phyloP scores from a whole-genome alignment of 2,329 filamentous ascomycete species.

The Cordyceps cateniannulata region DNA sequence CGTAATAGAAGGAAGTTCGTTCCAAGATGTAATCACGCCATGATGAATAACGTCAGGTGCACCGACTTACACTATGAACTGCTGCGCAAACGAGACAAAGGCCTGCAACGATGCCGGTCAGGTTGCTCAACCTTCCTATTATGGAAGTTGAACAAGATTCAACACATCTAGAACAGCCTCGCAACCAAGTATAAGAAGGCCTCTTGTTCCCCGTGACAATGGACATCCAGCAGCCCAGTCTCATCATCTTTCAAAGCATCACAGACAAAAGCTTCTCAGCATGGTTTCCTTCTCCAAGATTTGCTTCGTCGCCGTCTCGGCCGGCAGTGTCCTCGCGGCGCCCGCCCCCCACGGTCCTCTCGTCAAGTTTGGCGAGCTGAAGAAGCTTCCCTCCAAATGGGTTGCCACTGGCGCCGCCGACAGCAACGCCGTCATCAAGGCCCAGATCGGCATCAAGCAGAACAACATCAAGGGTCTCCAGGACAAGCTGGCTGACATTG shows the following conservation, averaged over 20 bases:
- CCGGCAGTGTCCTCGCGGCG: slow-evolving; percentile 3
- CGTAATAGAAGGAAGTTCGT: neutral
- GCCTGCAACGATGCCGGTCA: neutral
- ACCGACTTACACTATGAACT: neutral
- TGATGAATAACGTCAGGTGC: neutral
- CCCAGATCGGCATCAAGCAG: slow-evolving; percentile 13
- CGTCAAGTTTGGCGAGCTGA: slow-evolving; percentile 9
- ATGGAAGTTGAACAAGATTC: neutral
- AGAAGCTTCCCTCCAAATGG: slow-evolving; percentile 3
- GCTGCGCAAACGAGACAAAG: neutral
- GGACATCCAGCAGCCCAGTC: neutral
- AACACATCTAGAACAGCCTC: neutral
- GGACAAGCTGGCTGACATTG: slow-evolving; percentile 19
- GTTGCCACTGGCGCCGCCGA: neutral
- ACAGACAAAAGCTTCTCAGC: neutral
- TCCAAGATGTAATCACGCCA: neutral
- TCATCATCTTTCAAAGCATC: neutral
- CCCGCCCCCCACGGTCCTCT: slow-evolving; percentile 5
- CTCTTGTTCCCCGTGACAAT: neutral
- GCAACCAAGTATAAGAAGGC: neutral
- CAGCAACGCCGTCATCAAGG: slow-evolving; percentile 8
- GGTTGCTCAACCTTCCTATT: neutral
- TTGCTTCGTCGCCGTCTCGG: slow-evolving; percentile 5
- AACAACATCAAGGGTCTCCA: slow-evolving; percentile 21
- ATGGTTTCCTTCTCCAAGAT: slow-evolving; percentile 14